Base-by-base conservation (phyloP, 2,329 filamentous ascomycete genomes). In the Colletotrichum caudatum region DNA sequence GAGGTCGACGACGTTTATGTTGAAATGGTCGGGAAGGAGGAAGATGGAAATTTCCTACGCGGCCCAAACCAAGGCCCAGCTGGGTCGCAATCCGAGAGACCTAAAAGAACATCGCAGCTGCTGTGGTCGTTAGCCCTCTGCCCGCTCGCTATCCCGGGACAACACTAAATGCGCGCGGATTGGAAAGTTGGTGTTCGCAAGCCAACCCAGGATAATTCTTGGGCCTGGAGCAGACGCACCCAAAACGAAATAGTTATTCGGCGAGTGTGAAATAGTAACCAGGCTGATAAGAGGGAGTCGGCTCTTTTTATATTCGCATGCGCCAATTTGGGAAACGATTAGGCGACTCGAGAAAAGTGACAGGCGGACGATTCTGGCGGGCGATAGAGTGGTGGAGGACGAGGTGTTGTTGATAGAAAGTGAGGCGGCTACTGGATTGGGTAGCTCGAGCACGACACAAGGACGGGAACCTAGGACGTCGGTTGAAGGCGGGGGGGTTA, bases 21-120 rank as follows among this genome's bases (percentile, higher is more conserved):
- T 26, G 73, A 51, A 46, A 29, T 46, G 18, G 26, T 59, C 23
- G 51, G 12, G 14, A 61, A 41, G 62, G 54, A 44, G 57, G 35
- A 35, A 53, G 64, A 70, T 59, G 66, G 59, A 59, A 66, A 41
- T 61, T 69, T 63, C 62, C 37, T 60, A 71, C 74, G 74, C 74
- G 76, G 74, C 77, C 76, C 77, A 77, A 79, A 78, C 78, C 78
- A 76, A 79, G 76, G 66, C 69, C 78, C 78, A 73, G 76, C 76
- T 75, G 77, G 80, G 78, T 81, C 80, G 77, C 79, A 79, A 77
- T 75, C 75, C 75, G 71, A 74, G 72, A 73, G 74, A 71, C 74
- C 76, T 77, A 79, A 76, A 80, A 79, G 77, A 80, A 80, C 79
- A 81, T 81, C 69, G 78, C 77, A 79, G 63, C 73, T 71, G 70